phyloP scores from a whole-genome alignment of 2,329 filamentous ascomycete species.

The Metarhizium robertsii region DNA sequence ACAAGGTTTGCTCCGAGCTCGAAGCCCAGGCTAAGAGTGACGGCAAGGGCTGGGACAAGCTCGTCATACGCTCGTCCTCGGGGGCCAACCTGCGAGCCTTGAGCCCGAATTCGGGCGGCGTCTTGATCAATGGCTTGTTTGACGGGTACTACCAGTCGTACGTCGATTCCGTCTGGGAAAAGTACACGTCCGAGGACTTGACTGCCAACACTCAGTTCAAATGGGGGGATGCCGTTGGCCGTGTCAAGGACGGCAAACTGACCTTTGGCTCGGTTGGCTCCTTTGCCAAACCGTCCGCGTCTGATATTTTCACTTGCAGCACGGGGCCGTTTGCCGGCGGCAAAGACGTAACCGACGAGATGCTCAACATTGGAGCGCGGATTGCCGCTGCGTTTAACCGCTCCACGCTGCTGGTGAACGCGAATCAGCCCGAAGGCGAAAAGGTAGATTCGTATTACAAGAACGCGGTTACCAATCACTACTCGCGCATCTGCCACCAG shows the following conservation, averaged over 20 bases:
- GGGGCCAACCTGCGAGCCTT: slow-evolving; percentile 36
- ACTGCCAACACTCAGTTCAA: slow-evolving; percentile 44
- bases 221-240: slow-evolving; percentile 39
- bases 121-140: slow-evolving; percentile 35
- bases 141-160: slow-evolving; percentile 39
- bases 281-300: slow-evolving; percentile 37
- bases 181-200: slow-evolving; percentile 34
- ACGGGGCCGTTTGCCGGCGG: slow-evolving; percentile 46
- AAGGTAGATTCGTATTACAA: slow-evolving; percentile 41
- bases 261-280: slow-evolving; percentile 33
- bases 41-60: slow-evolving; percentile 40
- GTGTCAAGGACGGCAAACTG: slow-evolving; percentile 27
- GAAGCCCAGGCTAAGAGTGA: slow-evolving; percentile 34
- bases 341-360: slow-evolving; percentile 31
- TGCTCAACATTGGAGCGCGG: slow-evolving; percentile 60
- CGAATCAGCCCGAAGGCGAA: slow-evolving; percentile 44
- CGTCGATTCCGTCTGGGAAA: slow-evolving; percentile 41
- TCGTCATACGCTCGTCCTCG: slow-evolving; percentile 35
- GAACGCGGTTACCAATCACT: slow-evolving; percentile 53
- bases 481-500: slow-evolving; percentile 54
- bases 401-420: slow-evolving; percentile 50
- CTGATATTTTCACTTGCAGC: slow-evolving; percentile 43
- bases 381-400: slow-evolving; percentile 69
- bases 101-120: slow-evolving; percentile 41
- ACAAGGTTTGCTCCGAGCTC: slow-evolving; percentile 34